Evolutionary conservation across 371 early-diverging fungal species (phyloP).

Genomic region (Umbelopsis sp.): DNA sequence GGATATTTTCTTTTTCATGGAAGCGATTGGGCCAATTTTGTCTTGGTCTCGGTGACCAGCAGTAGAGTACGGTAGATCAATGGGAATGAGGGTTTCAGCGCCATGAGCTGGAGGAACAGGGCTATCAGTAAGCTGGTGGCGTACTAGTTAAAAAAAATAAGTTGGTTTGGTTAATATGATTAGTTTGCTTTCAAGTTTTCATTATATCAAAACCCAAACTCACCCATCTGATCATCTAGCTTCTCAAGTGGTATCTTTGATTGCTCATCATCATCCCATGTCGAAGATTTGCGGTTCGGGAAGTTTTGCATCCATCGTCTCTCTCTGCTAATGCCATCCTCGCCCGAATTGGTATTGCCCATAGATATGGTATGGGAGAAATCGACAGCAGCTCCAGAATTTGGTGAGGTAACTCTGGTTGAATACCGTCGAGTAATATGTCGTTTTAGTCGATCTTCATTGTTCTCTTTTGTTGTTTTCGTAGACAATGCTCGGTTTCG

Average conservation of each 20-base stretch:
- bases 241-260: background rate
- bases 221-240: constrained; percentile 6
- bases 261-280: constrained; percentile 1
- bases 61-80: background rate
- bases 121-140: background rate
- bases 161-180: background rate
- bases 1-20: constrained; percentile 22
- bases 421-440: constrained; percentile 7
- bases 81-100: constrained; percentile 11
- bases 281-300: constrained; percentile 1
- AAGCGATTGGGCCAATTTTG: constrained; percentile 29
- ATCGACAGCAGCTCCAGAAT: constrained; percentile 9
- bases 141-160: background rate
- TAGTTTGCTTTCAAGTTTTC: no score
- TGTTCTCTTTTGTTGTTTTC: constrained; percentile 15
- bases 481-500: constrained; percentile 27
- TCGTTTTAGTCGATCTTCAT: constrained; percentile 7
- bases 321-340: constrained; percentile 30
- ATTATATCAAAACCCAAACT: no score
- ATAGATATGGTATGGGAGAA: constrained; percentile 28
- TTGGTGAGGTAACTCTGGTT: background rate
- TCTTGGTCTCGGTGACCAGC: constrained; percentile 34
- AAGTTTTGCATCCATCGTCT: constrained; percentile 23
- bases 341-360: constrained; percentile 28
- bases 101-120: constrained; percentile 15